A percentile compares a stretch with the other conserved stretches of the same genome.
These are phyloP conservation scores for Colletotrichum tofieldiae DNA, from an alignment of 2,329 filamentous ascomycete genomes.

Conservation along the genomic window DNA sequence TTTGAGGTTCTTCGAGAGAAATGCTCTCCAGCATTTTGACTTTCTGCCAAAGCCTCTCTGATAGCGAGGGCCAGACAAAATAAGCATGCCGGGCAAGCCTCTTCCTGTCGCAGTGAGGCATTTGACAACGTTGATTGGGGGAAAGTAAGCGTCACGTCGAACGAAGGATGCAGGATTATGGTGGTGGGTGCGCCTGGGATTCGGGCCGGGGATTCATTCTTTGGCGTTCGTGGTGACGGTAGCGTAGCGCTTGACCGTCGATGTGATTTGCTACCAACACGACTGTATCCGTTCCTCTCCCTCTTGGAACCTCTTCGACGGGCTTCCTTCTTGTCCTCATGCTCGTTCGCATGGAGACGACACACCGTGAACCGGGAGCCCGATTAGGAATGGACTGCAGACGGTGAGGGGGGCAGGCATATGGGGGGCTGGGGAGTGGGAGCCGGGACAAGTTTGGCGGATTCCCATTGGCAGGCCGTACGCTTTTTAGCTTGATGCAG, in stretches of 20 bases:
- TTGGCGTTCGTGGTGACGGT: conserved; percentile 22
- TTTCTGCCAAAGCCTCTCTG: conserved; percentile 7
- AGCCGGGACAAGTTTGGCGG: conserved; percentile 29
- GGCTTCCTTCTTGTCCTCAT: neutral
- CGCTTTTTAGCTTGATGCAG: conserved; percentile 29
- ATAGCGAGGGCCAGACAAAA: conserved; percentile 12
- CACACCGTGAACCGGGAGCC: conserved; percentile 28
- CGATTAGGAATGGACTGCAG: conserved; percentile 29
- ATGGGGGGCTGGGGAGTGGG: conserved; percentile 32
- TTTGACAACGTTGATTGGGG: conserved; percentile 38
- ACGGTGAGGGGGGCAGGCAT: conserved; percentile 31
- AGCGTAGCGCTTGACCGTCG: neutral
- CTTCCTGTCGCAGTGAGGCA: conserved; percentile 32
- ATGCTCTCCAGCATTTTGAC: conserved; percentile 24
- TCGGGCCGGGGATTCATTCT: conserved; percentile 33
- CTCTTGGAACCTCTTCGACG: neutral
- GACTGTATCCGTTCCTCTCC: conserved; percentile 8
- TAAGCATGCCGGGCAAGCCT: conserved; percentile 25
- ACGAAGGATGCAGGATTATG: conserved; percentile 29
- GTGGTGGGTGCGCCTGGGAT: conserved; percentile 26
- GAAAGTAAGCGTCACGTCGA: conserved; percentile 6
- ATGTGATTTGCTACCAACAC: conserved; percentile 28
- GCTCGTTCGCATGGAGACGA: conserved; percentile 30
- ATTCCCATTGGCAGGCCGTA: conserved; percentile 30
- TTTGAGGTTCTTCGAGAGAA: neutral